Evolutionary conservation across 2,329 filamentous ascomycete species (phyloP), one percentile per base, ranked within the genome.

Genomic region (Juglanconis sp.): DNA sequence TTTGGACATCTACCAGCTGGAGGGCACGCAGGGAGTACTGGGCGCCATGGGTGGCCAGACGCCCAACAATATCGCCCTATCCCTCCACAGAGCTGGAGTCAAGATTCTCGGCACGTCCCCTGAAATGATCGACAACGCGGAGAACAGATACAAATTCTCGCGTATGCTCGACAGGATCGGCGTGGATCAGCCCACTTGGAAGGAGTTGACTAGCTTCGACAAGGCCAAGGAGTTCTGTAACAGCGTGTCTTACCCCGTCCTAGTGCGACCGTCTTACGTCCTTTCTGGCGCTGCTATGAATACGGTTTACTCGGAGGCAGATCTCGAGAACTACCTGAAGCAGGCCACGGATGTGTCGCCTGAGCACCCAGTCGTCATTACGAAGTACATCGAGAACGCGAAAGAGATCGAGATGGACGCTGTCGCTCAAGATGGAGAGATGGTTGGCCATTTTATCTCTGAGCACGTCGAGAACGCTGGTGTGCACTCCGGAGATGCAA

Each of bases 321-420:
- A 98, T 72, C 80, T 99, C 61, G 90, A 91, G 68, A 88, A 83
- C 70, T 98, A 96, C 75, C 82, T 99, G 49, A 86, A 90, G 65
- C 94, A 98, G 77, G 95, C 95, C 57, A 91, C 86, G 6, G 93
- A 96, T 66, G 95, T 99, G 51, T 98, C 95, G 5, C 87, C 91
- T 64, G 94, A 98, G 64, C 91, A 98, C 74, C 95, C 95, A 0
- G 95, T 99, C 10, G 95, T 99, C 63, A 98, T 99, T 71, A 98
- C 94, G 63, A 99, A 99, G 79, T 99, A 98, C 78, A 98, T 99
- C 67, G 95, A 99, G 80, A 95, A 96, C 67, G 95, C 95, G 66
- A 98, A 99, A 81, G 95, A 99, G 75, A 98, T 99, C 65, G 95
- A 99, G 77, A 98, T 99, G 95, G 95, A 99, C 69, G 95, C 95